phyloP scores from a whole-genome alignment of 345 rosid genomes.

The Eucalyptus camaldulensis region DNA sequence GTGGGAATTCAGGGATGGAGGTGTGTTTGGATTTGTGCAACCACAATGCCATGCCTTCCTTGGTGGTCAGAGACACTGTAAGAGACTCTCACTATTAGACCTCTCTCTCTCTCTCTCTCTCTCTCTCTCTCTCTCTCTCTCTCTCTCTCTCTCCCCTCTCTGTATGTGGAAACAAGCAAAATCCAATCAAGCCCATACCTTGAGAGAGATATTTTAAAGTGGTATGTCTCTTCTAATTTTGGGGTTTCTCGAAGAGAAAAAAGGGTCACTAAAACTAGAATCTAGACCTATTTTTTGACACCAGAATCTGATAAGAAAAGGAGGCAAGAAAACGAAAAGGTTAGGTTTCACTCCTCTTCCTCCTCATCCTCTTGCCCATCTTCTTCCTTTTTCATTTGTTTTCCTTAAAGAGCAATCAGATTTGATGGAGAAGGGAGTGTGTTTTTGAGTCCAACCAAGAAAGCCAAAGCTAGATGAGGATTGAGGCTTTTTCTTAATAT shows the following conservation, averaged over 20 bases:
- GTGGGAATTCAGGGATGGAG: constrained; percentile 99
- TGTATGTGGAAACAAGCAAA: not conserved
- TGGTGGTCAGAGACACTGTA: constrained; percentile 85
- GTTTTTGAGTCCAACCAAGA: not conserved
- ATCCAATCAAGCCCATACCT: not conserved
- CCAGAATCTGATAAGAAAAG: not conserved
- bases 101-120: not conserved
- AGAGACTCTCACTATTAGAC: constrained; percentile 11
- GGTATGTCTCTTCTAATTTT: not conserved
- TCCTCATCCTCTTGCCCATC: not conserved
- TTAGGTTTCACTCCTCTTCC: not conserved
- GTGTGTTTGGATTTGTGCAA: constrained; percentile 93
- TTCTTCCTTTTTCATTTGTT: not conserved
- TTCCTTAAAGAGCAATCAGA: not conserved
- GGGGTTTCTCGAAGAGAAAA: not conserved
- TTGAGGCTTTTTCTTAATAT: not conserved
- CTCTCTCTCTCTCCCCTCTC: not conserved
- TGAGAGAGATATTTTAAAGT: not conserved
- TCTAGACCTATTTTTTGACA: not conserved
- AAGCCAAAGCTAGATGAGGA: not conserved
- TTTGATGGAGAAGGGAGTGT: not conserved
- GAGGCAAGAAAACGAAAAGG: not conserved
- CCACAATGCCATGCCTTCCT: constrained; percentile 59
- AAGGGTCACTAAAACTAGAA: not conserved
- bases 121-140: not conserved